Evolutionary conservation across 2,329 filamentous ascomycete genomes (phyloP), one percentile per base, ranked within the genome.

Genomic region (Fusarium verticillioides): DNA sequence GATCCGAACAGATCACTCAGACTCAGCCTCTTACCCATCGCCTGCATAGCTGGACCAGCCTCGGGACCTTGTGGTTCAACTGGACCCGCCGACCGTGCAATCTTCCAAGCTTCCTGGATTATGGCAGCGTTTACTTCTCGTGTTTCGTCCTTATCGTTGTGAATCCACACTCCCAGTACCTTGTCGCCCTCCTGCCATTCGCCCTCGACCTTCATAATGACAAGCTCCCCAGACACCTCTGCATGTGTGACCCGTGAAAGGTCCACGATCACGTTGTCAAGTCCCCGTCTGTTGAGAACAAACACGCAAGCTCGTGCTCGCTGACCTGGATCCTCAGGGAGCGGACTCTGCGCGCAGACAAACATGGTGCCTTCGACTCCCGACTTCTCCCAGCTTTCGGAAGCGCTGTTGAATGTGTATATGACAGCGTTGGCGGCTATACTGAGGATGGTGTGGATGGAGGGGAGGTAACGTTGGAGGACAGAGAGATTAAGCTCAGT

Each of bases 291-390:
- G 82, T 94, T 95, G 70, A 96, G 85, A 11, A 96, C 86, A 76
- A 95, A 93, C 21, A 94, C 88, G 83, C 90, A 90, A 28, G 85
- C 84, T 21, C 84, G 79, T 40, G 84, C 80, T 15, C 76, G 74
- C 54, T 84, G 78, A 26, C 44, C 76, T 50, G 75, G 69, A 34
- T 81, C 82, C 7, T 81, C 79, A 6, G 80, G 76, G 76, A 85
- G 70, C 70, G 83, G 86, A 74, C 83, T 81, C 79, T 89, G 87
- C 72, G 93, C 88, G 85, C 94, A 97, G 60, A 98, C 89, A 81
- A 98, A 99, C 73, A 98, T 85, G 18, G 94, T 93, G 43, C 96
- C 96, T 82, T 97, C 95, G 16, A 95, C 88, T 63, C 92, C 93
- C 50, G 89, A 89, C 85, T 97, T 97, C 80, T 96, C 93, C 96